phyloP scores from a whole-genome alignment of 441 rosid species.

The Francoa sonchifolia region DNA sequence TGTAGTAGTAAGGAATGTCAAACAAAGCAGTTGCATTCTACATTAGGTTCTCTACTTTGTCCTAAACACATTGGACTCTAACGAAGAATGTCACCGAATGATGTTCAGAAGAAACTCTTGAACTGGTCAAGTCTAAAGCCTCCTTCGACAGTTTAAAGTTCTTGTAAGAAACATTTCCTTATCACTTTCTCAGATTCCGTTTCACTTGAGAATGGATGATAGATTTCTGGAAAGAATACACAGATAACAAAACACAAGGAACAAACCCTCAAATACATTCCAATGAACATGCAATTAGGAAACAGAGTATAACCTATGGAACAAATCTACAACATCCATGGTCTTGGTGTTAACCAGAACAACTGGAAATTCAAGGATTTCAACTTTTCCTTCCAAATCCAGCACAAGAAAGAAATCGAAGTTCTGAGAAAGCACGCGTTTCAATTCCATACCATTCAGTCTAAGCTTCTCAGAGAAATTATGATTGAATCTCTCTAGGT shows the following conservation, averaged over 20 bases:
- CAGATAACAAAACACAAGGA: constrained; percentile 5
- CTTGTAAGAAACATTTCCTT: too few species aligned
- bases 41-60: too few species aligned
- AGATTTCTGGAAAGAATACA: too few species aligned
- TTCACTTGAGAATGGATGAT: too few species aligned
- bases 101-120: too few species aligned
- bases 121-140: too few species aligned
- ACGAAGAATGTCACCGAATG: too few species aligned
- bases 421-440: constrained; percentile 36
- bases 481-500: constrained; percentile 66
- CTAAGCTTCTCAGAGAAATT: constrained; percentile 45
- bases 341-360: constrained; percentile 60
- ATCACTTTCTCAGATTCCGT: too few species aligned
- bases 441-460: constrained; percentile 29
- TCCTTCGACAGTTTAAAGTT: too few species aligned
- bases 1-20: too few species aligned
- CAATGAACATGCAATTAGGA: background rate
- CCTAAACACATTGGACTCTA: too few species aligned
- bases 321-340: constrained; percentile 50
- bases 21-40: too few species aligned
- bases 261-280: constrained; percentile 1
- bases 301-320: constrained; percentile 55
- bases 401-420: constrained; percentile 67
- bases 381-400: constrained; percentile 87
- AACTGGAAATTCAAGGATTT: constrained; percentile 88